phyloP scores from a whole-genome alignment of 208 protist species.

The Acanthamoeba lenticulata region DNA sequence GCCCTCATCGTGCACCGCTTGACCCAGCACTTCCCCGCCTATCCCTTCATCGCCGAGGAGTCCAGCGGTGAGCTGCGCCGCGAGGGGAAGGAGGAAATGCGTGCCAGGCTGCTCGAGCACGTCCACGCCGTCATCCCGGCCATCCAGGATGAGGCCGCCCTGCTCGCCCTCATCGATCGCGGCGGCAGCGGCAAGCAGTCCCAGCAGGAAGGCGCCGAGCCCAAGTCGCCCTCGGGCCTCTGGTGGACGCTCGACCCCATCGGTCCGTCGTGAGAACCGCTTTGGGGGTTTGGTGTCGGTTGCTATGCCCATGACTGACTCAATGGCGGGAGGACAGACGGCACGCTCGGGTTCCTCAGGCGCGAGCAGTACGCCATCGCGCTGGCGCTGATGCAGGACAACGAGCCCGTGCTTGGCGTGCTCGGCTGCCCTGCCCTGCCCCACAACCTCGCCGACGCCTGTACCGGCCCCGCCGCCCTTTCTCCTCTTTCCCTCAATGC shows the following conservation, averaged over 20 bases:
- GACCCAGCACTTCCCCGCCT: not conserved
- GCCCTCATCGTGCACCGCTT: constrained; percentile 69
- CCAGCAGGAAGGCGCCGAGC: not conserved
- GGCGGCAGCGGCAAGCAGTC: not conserved
- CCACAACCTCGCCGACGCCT: not conserved
- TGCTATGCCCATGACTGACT: not conserved
- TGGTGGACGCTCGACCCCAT: constrained; percentile 80
- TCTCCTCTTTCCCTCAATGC: too few relatives aligned
- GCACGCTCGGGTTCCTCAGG: constrained; percentile 78
- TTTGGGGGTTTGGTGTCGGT: not conserved
- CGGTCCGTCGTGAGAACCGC: not conserved
- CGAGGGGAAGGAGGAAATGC: constrained; percentile 6
- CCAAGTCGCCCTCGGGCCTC: constrained; percentile 46
- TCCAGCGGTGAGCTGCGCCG: constrained; percentile 69
- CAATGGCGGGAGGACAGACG: constrained; percentile 64
- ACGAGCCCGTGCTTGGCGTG: constrained; percentile 75
- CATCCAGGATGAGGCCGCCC: not conserved
- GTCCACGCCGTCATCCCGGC: not conserved
- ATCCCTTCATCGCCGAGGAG: constrained; percentile 80
- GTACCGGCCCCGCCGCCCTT: not conserved
- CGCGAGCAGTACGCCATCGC: constrained; percentile 79
- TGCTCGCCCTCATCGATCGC: constrained; percentile 49
- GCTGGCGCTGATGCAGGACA: constrained; percentile 77
- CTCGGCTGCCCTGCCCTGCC: constrained; percentile 79
- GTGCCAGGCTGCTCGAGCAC: constrained; percentile 41